A percentile compares a stretch with the other conserved stretches of the same genome.
Conservation (phyloP, 257 asterid species). For the Rubia yunnanensis region DNA sequence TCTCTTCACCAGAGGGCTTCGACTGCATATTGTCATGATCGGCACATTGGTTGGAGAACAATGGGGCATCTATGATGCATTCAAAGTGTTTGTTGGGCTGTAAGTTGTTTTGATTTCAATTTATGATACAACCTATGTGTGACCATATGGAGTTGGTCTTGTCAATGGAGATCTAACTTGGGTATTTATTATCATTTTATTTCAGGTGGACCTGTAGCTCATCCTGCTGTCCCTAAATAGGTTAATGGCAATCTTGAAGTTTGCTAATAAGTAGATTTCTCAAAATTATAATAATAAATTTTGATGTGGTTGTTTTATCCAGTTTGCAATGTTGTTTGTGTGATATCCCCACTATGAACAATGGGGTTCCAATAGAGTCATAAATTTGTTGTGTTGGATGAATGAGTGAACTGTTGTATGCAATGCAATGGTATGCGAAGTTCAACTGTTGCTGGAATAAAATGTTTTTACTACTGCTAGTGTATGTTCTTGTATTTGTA, state of each 20-base stretch:
- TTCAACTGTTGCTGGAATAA: too few relatives aligned
- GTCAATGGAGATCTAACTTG: slow-evolving; percentile 8
- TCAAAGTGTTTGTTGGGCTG: slow-evolving; percentile 65
- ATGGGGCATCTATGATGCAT: slow-evolving; percentile 76
- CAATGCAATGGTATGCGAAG: too few relatives aligned
- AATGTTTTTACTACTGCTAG: too few relatives aligned
- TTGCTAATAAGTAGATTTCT: slow-evolving; percentile 17
- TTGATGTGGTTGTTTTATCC: too few relatives aligned
- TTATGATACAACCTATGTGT: neutral
- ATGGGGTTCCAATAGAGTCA: too few relatives aligned
- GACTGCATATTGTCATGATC: slow-evolving; percentile 47
- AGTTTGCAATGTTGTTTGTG: too few relatives aligned
- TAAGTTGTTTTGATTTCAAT: slow-evolving; percentile 26
- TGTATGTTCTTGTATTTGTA: too few relatives aligned
- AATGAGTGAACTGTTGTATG: too few relatives aligned
- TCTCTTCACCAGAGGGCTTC: slow-evolving; percentile 38
- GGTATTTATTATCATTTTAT: slow-evolving; percentile 20
- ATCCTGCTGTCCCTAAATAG: slow-evolving; percentile 31
- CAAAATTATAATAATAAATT: slow-evolving; percentile 26
- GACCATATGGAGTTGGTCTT: neutral
- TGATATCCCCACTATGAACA: too few relatives aligned
- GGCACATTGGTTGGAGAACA: slow-evolving; percentile 67
- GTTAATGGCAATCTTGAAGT: slow-evolving; percentile 22
- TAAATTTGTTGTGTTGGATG: too few relatives aligned
- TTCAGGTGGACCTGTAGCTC: slow-evolving; percentile 59